Evolutionary conservation across 2,329 filamentous ascomycete species (phyloP), one percentile per base, ranked within the genome.

Genomic region (Coniochaeta hoffmannii): DNA sequence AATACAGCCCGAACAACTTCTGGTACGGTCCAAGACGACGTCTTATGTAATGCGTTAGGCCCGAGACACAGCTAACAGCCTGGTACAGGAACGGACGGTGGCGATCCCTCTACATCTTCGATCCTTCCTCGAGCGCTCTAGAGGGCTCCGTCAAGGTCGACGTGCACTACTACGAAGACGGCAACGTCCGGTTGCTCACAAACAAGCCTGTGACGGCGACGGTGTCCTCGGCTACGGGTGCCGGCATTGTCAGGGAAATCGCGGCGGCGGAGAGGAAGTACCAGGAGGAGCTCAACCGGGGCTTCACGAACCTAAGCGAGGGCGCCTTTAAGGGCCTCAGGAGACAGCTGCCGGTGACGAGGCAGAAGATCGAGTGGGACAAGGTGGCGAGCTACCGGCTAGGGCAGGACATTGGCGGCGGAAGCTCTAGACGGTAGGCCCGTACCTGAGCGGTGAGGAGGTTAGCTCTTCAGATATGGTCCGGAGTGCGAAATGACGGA

Each of bases 331-430:
- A 97, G 82, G 85, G 86, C 1, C 73, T 99, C 69, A 84, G 94
- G 67, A 84, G 94, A 73, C 94, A 97, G 74, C 76, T 99, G 69
- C 94, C 94, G 0, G 91, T 99, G 58, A 99, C 94, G 59, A 86
- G 94, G 68, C 94, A 99, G 78, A 97, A 97, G 81, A 93, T 99
- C 64, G 94, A 99, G 74, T 99, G 94, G 94, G 93, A 99, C 72
- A 97, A 96, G 78, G 90, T 99, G 62, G 88, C 90, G 49, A 91
- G 90, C 63, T 99, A 99, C 76, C 81, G 90, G 58, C 77, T 96
- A 63, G 88, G 89, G 26, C 87, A 90, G 71, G 88, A 90, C 67
- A 89, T 90, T 70, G 85, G 86, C 17, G 86, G 87, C 52, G 85
- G 85, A 54, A 83, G 83, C 63, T 75, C 76, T 50, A 77, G 76